Evolutionary conservation across 495 filamentous ascomycete genomes (phyloP), one percentile per base, ranked within the genome.

Genomic region (Lichina pygmaea): DNA sequence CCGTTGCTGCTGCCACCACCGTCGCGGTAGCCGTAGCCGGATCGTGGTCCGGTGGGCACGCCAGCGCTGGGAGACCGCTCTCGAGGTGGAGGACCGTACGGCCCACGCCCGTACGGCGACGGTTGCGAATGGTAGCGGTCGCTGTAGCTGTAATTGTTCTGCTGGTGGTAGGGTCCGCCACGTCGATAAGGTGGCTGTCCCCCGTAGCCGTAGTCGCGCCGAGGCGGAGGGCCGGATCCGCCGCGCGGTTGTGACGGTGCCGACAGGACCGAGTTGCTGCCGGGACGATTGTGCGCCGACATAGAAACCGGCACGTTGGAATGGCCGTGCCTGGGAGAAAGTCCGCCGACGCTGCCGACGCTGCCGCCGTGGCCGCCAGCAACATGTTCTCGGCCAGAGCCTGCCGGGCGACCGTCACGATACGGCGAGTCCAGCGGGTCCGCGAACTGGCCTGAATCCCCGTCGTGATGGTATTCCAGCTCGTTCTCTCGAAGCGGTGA

Each of bases 241-340:
- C 69, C 67, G 36, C 69, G 67, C 34, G 72, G 72, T 9, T 67
- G 68, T 12, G 71, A 73, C n/a, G 73, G 73, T 10, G 71, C 71
- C 34, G 69, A 66, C 2, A 74, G 55, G 16, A 72, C 49, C 33
- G 70, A 66, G 31, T 65, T 55, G 49, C 61, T 71, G 5, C 57
- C 53, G 11, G 58, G 59, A 8, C 70, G 68, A 52, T 58, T 64
- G 34, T 66, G 69, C 7, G 63, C 55, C 11, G 64, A 60, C 49
- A 63, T 55, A 2, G 61, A 55, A 34, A 63, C 65, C 8, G 65
- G 55, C 17, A 61, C 11, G 36, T 39, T 15, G 10, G 10, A 15
- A 39, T 39, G 11, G 10, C 36, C 36, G 36, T 11, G 13, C 36
- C 36, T 15, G 2, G 11, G 11, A 39, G 36, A 39, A 1, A 3